Evolutionary conservation across 805 yeast genomes (phyloP), one percentile per base, ranked within the genome.

Genomic region (Kodamaea hsintzibuensis): DNA sequence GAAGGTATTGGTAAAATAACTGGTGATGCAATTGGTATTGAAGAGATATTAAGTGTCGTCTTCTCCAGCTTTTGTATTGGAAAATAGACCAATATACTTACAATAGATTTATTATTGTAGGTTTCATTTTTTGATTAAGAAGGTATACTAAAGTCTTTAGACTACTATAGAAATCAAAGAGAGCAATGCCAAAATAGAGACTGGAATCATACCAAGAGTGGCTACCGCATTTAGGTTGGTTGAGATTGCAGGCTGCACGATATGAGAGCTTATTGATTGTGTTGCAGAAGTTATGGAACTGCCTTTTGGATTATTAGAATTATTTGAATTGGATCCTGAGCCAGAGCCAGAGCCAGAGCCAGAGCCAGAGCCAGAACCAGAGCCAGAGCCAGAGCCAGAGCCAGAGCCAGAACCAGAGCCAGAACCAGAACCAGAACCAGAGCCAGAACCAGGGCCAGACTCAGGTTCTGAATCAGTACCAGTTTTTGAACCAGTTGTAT

Each of bases 41-140:
- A 95, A 61, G 98, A 95, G 64, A 84, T 95, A 0, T 73, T 95
- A 4, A 97, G 95, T 0, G 93, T 89, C 1, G 95, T 95, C 0
- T 95, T 95, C 65, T 85, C 96, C 1, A 88, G 84, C 57, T 95
- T 95, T 67, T 95, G 99, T 69, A 91, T 95, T 18, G 99, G 99
- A 0, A 93, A 93, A 68, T 93, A 72, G 59, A 37, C 6, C 25
- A 42, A n/a, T 9, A 30, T 16, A n/a, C n/a, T n/a, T n/a, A n/a
- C 13, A 12, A 16, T 3, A 25, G 14, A 25, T 6, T 39, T 14
- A n/a, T 14, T 39, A n/a, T n/a, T n/a, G n/a, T n/a, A n/a, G 39
- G 16, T 22, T 4, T 22, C 25, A 6, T 22, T 4, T 6, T 4
- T 37, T 37, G 39, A 37, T 13, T 3, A 4, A 4, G n/a, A 37